Base-by-base conservation (phyloP, 225 moss, liverwort and hornwort genomes). In the Rhytidiadelphus loreus region DNA sequence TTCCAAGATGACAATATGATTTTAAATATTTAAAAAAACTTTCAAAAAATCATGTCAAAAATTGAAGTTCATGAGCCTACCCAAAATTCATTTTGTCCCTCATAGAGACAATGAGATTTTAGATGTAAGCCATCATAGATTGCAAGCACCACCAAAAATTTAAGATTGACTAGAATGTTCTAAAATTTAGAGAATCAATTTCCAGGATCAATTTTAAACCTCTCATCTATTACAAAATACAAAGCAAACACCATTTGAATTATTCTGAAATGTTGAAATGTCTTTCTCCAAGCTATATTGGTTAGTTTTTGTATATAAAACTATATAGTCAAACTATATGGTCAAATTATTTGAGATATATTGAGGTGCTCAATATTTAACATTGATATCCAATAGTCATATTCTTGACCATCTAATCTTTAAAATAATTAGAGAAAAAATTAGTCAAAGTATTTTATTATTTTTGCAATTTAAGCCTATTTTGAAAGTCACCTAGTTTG, bases 1-100 rank as follows among this genome's bases (percentile, higher is more conserved):
- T 52, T 3, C 1, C 13, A 13, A 8, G 8, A 52, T 22, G 0
- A 0, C 5, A 22, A 2, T 33, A 32, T 33, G 0, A 50, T 5
- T 21, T 19, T 75, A 0, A 13, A 5, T 5, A 12, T 12, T 50
- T 4, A 32, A 0, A 41, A 43, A 26, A 26, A 24, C 4, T 4
- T 73, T 48, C 1, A 12, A 50, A 75, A 50, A 50, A 30, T 9
- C 8, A 33, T 0, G 1, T 50, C 12, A 12, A 21, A 32, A 75
- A 33, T 50, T 13, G 5, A 50, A 1, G 12, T 32, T 74, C 1
- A 12, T 8, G 12, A 50, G 2, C 4, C 8, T 32, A 50, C 0
- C 4, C 19, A 17, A 33, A 50, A 50, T 21, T 7, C 8, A 19
- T 50, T 50, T 50, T 75, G 21, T 22, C 12, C 2, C 2, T 0